Conservation (phyloP, 176 grass and related monocot species). For the Triticum monococcum region DNA sequence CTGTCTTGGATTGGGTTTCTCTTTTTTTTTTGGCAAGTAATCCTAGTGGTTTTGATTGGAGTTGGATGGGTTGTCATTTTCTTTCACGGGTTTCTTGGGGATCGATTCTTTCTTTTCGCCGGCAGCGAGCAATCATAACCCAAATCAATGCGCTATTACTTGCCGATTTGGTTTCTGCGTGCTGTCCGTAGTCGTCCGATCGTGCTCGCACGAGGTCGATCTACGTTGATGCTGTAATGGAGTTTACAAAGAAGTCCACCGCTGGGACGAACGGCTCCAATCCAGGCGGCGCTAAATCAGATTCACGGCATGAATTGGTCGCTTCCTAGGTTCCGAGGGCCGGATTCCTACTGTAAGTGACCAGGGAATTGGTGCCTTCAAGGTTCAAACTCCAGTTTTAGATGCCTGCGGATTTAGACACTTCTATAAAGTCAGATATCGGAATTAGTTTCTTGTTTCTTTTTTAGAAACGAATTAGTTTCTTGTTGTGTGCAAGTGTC, state of each 20-base stretch:
- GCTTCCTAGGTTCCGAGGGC: too few species aligned
- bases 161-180: neutral
- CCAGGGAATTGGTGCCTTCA: neutral
- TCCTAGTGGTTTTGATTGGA: neutral
- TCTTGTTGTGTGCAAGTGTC: neutral
- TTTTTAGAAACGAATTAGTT: neutral
- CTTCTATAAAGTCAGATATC: neutral
- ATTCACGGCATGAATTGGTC: neutral
- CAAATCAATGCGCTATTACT: neutral
- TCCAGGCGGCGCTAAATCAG: neutral
- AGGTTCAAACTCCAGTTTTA: neutral
- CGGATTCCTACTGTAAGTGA: neutral
- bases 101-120: neutral
- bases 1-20: neutral
- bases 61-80: neutral
- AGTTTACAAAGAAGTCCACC: neutral
- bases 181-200: neutral
- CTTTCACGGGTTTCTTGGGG: neutral
- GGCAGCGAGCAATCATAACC: neutral
- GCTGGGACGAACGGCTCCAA: neutral
- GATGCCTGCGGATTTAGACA: neutral
- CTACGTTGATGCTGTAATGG: neutral
- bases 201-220: neutral
- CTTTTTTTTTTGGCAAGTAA: neutral
- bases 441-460: neutral